Evolutionary conservation across 768 basidiomycete species (phyloP), one percentile per base, ranked within the genome.

Genomic region (Cystofilobasidium macerans): DNA sequence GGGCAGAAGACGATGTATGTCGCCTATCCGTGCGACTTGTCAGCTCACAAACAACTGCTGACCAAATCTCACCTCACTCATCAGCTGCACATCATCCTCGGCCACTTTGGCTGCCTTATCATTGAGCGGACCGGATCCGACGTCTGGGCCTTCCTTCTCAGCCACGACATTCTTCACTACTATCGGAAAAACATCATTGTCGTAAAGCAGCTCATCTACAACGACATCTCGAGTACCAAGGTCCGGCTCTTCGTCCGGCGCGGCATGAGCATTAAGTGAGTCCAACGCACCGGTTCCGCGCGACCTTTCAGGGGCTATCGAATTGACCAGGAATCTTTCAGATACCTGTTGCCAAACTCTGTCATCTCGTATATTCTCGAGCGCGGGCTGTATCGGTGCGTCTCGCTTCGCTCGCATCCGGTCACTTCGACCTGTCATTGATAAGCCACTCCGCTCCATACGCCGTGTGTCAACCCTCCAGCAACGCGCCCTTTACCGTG

Each of bases 211-310:
- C 82, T 94, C 62, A 94, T 97, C 70, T 91, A 94, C 78, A 97
- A 97, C 74, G 92, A 97, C 74, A 92, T 97, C 53, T 93, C 90
- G 9, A 91, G 88, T 70, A 95, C 93, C 26, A 97, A 95, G 80
- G 90, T 79, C 24, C 84, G 71, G 42, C 69, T 80, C 28, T 80
- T 79, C 65, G 76, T 79, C 11, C 69, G 77, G n/a, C 75, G 79
- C 56, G 78, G 78, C 7, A 79, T 80, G 79, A 77, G 75, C 69
- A 78, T 80, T 69, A 77, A 78, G 75, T 77, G 69, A 70, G 77
- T 72, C 58, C 20, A 33, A 38, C 47, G 6, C 28, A 7, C 32
- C 51, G 40, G 28, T 20, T 32, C 32, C 36, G 12, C 13, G 14
- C 36, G 28, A 18, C 38, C 20, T 40, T 28, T n/a, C 22, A 18